These are phyloP conservation scores for Pseudocercospora eumusae DNA, from an alignment of 2,329 filamentous ascomycete species.

Conservation along the genomic window DNA sequence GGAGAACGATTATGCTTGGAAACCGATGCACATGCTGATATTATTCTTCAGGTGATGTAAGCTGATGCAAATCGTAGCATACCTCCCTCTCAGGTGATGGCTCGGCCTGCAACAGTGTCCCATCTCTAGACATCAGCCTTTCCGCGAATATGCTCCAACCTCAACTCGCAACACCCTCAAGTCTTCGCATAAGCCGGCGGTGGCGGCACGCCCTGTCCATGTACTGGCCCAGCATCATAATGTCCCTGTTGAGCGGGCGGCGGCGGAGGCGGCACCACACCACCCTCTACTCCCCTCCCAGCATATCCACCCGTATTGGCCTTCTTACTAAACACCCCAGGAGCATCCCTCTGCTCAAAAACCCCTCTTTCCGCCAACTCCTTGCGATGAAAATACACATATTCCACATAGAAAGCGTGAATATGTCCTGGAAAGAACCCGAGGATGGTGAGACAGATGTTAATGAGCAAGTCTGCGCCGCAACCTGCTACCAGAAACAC, in stretches of 20 bases:
- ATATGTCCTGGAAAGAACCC: slow-evolving; percentile 74
- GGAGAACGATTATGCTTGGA: no score
- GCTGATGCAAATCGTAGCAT: no score
- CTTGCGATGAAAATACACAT: slow-evolving; percentile 75
- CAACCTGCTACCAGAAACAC: slow-evolving; percentile 54
- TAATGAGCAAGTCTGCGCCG: slow-evolving; percentile 51
- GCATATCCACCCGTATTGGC: slow-evolving; percentile 66
- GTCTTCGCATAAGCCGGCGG: slow-evolving; percentile 3
- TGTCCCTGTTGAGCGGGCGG: neutral
- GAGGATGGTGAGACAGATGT: slow-evolving; percentile 50
- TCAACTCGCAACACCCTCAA: neutral
- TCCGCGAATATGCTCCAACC: neutral
- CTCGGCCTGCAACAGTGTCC: no score
- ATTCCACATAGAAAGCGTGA: slow-evolving; percentile 72
- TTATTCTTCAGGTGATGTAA: no score
- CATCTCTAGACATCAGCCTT: neutral
- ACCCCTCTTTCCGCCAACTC: slow-evolving; percentile 63
- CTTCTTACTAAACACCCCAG: slow-evolving; percentile 70
- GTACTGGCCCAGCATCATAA: neutral
- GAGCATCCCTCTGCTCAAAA: slow-evolving; percentile 57
- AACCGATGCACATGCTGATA: no score
- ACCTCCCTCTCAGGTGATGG: no score
- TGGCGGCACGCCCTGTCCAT: neutral
- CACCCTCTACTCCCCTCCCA: slow-evolving; percentile 29
- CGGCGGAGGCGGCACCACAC: slow-evolving; percentile 7